These are phyloP conservation scores for Malus hybrid DNA, from an alignment of 331 rosid genomes.

Conservation along the genomic window DNA sequence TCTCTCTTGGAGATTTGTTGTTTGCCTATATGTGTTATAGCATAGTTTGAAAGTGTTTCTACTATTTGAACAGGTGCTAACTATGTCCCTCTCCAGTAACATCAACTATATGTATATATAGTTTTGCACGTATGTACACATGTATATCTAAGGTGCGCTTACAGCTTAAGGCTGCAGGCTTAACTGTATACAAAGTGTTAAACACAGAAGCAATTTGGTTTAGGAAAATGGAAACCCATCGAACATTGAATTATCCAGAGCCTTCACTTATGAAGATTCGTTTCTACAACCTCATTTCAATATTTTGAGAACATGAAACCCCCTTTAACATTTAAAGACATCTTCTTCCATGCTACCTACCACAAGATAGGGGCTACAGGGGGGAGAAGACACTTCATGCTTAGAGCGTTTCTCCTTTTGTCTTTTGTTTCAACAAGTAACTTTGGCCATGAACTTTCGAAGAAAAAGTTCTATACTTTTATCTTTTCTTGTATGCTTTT, in stretches of 20 bases:
- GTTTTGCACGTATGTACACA: not conserved
- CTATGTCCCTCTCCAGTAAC: not conserved
- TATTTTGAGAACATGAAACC: not conserved
- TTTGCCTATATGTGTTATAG: not conserved
- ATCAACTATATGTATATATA: not conserved
- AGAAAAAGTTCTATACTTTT: too few species aligned
- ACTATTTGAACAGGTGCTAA: not conserved
- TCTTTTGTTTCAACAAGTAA: not conserved
- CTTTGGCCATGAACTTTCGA: not conserved
- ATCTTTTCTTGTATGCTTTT: not conserved
- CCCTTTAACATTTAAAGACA: not conserved
- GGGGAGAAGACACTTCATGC: not conserved
- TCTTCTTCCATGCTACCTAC: not conserved
- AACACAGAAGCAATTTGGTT: not conserved
- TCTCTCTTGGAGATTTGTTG: not conserved
- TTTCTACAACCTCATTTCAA: not conserved
- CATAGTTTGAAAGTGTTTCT: not conserved
- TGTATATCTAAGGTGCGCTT: not conserved
- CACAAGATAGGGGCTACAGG: not conserved
- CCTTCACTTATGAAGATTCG: not conserved
- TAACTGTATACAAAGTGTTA: too few species aligned
- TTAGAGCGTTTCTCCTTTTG: not conserved
- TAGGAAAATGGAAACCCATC: not conserved
- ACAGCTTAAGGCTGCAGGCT: not conserved
- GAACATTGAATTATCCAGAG: not conserved